Evolutionary conservation across 2,329 filamentous ascomycete species (phyloP), one percentile per base, ranked within the genome.

Genomic region (Penicillium sp.): DNA sequence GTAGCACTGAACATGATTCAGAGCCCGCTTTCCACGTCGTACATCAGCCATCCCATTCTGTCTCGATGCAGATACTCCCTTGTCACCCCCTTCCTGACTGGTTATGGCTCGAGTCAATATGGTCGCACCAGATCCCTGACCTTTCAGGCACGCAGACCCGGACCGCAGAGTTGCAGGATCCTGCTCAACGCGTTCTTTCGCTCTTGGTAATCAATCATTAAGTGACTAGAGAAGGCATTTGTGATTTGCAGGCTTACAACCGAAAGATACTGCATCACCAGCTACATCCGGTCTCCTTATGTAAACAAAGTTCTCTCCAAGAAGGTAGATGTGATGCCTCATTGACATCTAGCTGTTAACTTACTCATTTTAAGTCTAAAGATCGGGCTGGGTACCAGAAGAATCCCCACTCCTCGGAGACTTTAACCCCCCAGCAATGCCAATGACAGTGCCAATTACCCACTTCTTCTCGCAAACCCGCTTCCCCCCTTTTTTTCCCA

Each of bases 351-450:
- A 71, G 68, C 71, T 73, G 70, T 73, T 70, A 74, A 66, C 56
- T 66, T 69, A 59, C 70, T 64, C 34, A 35, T 69, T 69, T 6
- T 62, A 39, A 66, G 69, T 56, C 59, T 68, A 67, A 61, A 66
- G 66, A 65, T 72, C 71, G 70, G 71, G 64, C 64, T 64, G 67
- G 69, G 72, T 70, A 64, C 63, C 63, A 61, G 66, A 56, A 42
- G 51, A 60, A 45, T 63, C 62, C 52, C 65, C 66, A 67, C 62
- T 54, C 22, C 48, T 61, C 58, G 63, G 61, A 63, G 63, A 66
- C 50, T 63, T 64, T 57, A 61, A 63, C 51, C 25, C 34, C 37
- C 37, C 7, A 34, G 25, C 50, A 38, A 39, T 5, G 34, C n/a
- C 20, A 37, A 8, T 12, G 22, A n/a, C 37, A 53, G 35, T 41